Conservation (phyloP, 805 yeast genomes). For the Kazachstania psychrophila region DNA sequence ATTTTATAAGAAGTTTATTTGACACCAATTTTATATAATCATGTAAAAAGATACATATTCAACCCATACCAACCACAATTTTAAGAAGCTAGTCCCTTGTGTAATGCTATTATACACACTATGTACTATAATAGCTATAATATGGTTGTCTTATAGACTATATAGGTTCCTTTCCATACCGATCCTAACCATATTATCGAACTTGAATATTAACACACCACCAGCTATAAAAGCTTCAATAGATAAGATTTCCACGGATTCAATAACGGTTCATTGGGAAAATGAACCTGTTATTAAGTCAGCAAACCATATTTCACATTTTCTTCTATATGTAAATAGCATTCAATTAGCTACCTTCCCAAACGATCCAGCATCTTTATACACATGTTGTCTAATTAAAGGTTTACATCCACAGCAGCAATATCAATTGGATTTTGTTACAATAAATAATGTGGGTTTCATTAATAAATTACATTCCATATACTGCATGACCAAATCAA, state of each 20-base stretch:
- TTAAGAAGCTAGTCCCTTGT: background rate
- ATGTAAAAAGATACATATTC: no score
- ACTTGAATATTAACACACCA: constrained; percentile 24
- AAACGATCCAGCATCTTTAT: constrained; percentile 22
- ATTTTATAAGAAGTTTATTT: no score
- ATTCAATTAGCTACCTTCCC: constrained; percentile 25
- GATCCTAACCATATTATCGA: constrained; percentile 21
- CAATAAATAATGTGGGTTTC: constrained; percentile 28
- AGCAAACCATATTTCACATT: constrained; percentile 20
- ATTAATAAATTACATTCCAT: constrained; percentile 27
- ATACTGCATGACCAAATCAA: constrained; percentile 22
- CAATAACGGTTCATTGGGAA: constrained; percentile 30
- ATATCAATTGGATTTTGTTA: constrained; percentile 28
- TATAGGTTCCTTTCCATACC: constrained; percentile 26
- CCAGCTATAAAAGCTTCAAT: constrained; percentile 29
- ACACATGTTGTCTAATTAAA: constrained; percentile 28
- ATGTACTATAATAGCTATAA: constrained; percentile 8
- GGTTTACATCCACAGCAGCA: constrained; percentile 19
- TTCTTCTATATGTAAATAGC: constrained; percentile 25
- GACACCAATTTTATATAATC: no score
- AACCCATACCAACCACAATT: background rate
- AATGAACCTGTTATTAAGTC: constrained; percentile 16
- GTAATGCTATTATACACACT: constrained; percentile 2
- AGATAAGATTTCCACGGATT: constrained; percentile 23
- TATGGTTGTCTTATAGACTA: constrained; percentile 25